These are phyloP conservation scores for Cryptococcus amylolentus DNA, from an alignment of 1,284 basidiomycete genomes.

Conservation along the genomic window DNA sequence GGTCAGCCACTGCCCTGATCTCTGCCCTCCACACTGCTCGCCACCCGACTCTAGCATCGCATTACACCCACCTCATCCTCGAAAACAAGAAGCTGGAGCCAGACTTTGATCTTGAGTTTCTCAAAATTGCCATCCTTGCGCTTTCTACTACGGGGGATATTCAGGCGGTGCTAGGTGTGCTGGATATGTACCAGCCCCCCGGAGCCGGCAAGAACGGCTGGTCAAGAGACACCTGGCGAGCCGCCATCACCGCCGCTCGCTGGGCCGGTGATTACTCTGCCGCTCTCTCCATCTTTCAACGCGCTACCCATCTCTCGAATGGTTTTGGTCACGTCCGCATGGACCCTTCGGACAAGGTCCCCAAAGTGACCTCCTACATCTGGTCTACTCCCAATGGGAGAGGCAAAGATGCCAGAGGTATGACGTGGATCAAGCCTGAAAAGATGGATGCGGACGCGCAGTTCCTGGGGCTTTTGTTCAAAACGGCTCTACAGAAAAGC, in stretches of 20 bases:
- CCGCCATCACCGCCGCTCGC: conserved; percentile 27
- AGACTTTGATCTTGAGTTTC: conserved; percentile 18
- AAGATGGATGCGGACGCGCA: conserved; percentile 12
- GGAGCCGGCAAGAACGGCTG: conserved; percentile 21
- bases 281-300: conserved; percentile 27
- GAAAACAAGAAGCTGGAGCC: conserved; percentile 2
- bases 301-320: conserved; percentile 24
- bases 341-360: neutral
- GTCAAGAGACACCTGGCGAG: conserved; percentile 23
- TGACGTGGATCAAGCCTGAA: conserved; percentile 12
- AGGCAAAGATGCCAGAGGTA: conserved; percentile 14
- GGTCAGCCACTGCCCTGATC: conserved; percentile 26
- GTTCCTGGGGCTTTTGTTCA: conserved; percentile 26
- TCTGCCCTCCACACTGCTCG: conserved; percentile 14
- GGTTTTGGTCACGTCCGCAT: conserved; percentile 1
- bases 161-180: conserved; percentile 10
- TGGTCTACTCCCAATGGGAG: conserved; percentile 21
- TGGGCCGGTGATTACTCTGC: conserved; percentile 35
- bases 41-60: conserved; percentile 21
- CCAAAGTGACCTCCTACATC: conserved; percentile 1
- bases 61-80: conserved; percentile 30
- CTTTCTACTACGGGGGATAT: conserved; percentile 20
- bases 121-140: conserved; percentile 21
- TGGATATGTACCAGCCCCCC: conserved; percentile 28
- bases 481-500: conserved; percentile 23